phyloP scores from a whole-genome alignment of 139 green algal species.

The Chlorella sorokiniana region DNA sequence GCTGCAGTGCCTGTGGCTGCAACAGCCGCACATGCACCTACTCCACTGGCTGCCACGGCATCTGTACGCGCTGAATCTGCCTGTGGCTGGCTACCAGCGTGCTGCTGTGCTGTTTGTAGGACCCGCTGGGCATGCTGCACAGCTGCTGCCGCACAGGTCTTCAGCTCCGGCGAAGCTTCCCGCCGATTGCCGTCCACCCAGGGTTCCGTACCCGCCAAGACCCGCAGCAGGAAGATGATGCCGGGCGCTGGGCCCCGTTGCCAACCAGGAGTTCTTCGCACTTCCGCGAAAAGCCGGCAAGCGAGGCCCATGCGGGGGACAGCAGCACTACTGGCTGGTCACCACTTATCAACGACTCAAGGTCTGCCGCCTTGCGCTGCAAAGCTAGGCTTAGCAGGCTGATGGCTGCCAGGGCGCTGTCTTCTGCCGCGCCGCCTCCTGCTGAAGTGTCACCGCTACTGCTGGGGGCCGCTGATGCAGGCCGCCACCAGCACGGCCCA shows the following conservation, averaged over 20 bases:
- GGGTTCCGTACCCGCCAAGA: conserved; percentile 8
- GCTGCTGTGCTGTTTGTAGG: neutral
- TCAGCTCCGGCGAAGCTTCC: conserved; percentile 12
- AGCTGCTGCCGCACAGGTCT: conserved; percentile 2
- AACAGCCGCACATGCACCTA: neutral
- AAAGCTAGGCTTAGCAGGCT: conserved; percentile 5
- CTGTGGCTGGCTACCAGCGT: neutral
- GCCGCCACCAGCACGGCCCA: conserved; percentile 10
- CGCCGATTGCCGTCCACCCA: conserved; percentile 16
- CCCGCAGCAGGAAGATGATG: conserved; percentile 21
- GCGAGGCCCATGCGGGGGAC: neutral
- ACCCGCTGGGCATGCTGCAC: neutral
- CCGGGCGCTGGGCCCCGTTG: neutral
- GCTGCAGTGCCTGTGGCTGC: neutral
- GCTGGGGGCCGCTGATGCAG: neutral
- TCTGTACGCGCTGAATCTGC: neutral
- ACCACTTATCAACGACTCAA: neutral
- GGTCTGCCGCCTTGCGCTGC: conserved; percentile 22
- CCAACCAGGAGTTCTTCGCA: conserved; percentile 1
- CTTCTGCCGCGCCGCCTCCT: conserved; percentile 12
- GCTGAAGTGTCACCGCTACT: neutral
- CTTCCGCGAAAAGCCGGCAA: neutral
- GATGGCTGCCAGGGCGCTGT: conserved; percentile 16
- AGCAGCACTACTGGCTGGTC: neutral
- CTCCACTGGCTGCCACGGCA: too few species aligned